phyloP scores from a whole-genome alignment of 495 filamentous ascomycete species.

The Platismatia glauca region DNA sequence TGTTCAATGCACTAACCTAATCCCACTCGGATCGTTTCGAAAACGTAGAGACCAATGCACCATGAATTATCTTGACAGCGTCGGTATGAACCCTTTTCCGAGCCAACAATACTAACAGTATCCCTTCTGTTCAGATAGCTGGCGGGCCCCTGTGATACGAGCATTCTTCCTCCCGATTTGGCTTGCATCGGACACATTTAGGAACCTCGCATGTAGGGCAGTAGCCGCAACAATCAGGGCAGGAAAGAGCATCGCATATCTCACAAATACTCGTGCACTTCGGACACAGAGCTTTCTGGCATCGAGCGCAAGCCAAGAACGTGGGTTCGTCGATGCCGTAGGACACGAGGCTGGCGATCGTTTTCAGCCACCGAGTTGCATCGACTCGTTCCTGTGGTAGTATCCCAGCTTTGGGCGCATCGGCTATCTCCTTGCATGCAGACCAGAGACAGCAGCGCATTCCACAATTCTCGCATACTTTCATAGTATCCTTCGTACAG shows the following conservation, averaged over 20 bases:
- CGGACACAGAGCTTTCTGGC: conserved; percentile 24
- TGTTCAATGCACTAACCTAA: neutral
- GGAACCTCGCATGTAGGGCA: conserved; percentile 30
- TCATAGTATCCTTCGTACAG: neutral
- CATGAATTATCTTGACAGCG: too few species aligned
- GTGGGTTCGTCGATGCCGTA: conserved; percentile 19
- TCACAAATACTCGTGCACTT: neutral
- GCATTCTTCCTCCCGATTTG: neutral
- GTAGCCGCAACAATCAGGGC: conserved; percentile 28
- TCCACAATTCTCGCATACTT: neutral
- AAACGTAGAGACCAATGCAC: neutral
- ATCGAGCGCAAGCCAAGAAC: conserved; percentile 27
- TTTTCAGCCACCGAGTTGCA: neutral
- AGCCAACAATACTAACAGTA: neutral
- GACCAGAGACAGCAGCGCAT: neutral
- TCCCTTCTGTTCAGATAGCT: neutral
- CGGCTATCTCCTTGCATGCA: neutral
- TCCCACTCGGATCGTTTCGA: neutral
- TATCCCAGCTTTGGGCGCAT: neutral
- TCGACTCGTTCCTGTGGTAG: conserved; percentile 4
- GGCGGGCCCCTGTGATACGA: neutral
- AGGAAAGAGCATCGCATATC: neutral
- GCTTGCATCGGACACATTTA: conserved; percentile 21
- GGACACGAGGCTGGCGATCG: neutral
- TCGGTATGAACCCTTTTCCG: neutral